A percentile compares a stretch with the other conserved stretches of the same genome.
phyloP scores from a whole-genome alignment of 2,329 filamentous ascomycete genomes.

The Knufia petricola region DNA sequence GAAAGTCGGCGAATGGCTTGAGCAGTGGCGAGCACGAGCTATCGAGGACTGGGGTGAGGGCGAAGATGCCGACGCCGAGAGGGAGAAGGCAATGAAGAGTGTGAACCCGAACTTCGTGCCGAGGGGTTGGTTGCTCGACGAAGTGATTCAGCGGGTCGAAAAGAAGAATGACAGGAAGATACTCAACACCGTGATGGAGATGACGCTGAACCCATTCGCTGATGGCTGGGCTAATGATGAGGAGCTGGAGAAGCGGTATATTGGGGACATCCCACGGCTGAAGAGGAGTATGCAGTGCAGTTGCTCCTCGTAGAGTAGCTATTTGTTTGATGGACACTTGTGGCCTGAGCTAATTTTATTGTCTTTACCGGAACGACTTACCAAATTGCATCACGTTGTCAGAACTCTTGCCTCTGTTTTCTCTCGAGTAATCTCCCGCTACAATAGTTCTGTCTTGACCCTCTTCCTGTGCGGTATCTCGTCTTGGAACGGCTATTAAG shows the following conservation, averaged over 20 bases:
- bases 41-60: constrained; percentile 64
- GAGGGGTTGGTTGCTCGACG: constrained; percentile 83
- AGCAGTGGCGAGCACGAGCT: constrained; percentile 62
- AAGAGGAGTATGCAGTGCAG: constrained; percentile 85
- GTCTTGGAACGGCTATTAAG: too few relatives aligned
- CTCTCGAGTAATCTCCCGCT: too few relatives aligned
- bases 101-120: constrained; percentile 93
- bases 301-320: constrained; percentile 83
- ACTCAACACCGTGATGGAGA: constrained; percentile 65
- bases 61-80: constrained; percentile 34
- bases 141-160: constrained; percentile 82
- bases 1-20: constrained; percentile 68
- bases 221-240: constrained; percentile 54
- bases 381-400: too few relatives aligned
- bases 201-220: constrained; percentile 75
- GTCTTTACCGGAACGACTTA: too few relatives aligned
- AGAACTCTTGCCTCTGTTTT: too few relatives aligned
- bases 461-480: too few relatives aligned
- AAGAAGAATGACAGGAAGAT: constrained; percentile 73
- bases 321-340: too few relatives aligned
- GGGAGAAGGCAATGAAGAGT: constrained; percentile 64
- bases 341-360: too few relatives aligned
- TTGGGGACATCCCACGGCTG: constrained; percentile 69
- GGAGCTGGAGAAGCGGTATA: constrained; percentile 72
- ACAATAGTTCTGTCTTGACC: too few relatives aligned